Conservation (phyloP, 495 filamentous ascomycete species). For the Amniculicola lignicola region DNA sequence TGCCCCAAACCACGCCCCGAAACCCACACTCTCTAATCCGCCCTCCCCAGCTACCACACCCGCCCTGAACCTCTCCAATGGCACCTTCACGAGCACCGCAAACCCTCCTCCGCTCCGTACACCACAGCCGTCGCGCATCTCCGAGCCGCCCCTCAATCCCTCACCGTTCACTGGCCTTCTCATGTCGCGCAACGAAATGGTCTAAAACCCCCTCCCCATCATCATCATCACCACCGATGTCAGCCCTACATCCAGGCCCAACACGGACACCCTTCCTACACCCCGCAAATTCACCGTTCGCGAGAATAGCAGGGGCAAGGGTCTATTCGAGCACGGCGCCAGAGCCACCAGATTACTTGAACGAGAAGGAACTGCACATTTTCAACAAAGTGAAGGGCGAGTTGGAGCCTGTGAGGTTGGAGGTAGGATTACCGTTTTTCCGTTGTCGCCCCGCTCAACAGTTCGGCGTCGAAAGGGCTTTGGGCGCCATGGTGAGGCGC, state of each 20-base stretch:
- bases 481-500: too few relatives aligned
- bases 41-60: not conserved
- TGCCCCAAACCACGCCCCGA: not conserved
- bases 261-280: not conserved
- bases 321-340: slow-evolving; percentile 7
- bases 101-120: slow-evolving; percentile 12
- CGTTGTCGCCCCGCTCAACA: too few relatives aligned
- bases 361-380: slow-evolving; percentile 47
- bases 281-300: not conserved
- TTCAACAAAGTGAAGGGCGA: slow-evolving; percentile 48
- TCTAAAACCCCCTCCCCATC: too few relatives aligned
- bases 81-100: slow-evolving; percentile 32
- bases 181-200: too few relatives aligned
- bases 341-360: slow-evolving; percentile 49
- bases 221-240: not conserved
- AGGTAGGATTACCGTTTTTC: too few relatives aligned
- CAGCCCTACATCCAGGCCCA: slow-evolving; percentile 1
- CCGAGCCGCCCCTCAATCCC: slow-evolving; percentile 18
- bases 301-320: not conserved
- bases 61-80: slow-evolving; percentile 8
- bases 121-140: slow-evolving; percentile 12
- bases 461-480: too few relatives aligned
- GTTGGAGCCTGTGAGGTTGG: slow-evolving; percentile 45
- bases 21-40: not conserved
- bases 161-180: not conserved